A percentile compares a stretch with the other conserved stretches of the same genome.
These are phyloP conservation scores for Moesziomyces sp. DNA, from an alignment of 1,284 basidiomycete genomes.

Conservation along the genomic window DNA sequence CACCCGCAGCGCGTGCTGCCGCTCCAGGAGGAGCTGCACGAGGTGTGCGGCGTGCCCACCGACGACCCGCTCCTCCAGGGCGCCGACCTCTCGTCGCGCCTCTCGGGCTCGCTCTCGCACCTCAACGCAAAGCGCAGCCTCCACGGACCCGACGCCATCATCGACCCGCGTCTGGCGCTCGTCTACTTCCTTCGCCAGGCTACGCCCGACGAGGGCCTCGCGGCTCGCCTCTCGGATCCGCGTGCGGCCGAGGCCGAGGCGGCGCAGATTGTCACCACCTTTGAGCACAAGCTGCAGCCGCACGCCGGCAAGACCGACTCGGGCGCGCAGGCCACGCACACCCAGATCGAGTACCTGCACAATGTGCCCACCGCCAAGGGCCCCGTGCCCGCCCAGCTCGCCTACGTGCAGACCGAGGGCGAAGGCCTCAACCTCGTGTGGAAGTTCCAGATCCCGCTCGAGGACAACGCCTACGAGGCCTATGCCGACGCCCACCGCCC, in stretches of 20 bases:
- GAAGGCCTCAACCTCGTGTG: constrained; percentile 52
- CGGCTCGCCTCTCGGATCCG: constrained; percentile 41
- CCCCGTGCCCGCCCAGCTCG: constrained; percentile 55
- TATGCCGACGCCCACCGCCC: constrained; percentile 53
- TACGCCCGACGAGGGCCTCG: constrained; percentile 46
- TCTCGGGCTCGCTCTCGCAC: constrained; percentile 39
- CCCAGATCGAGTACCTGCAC: constrained; percentile 52
- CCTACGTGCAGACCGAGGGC: constrained; percentile 48
- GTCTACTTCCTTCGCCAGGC: constrained; percentile 55
- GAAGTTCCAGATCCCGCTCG: constrained; percentile 56
- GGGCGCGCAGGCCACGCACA: constrained; percentile 35
- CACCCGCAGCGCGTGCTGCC: constrained; percentile 25
- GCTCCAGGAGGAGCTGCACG: constrained; percentile 55
- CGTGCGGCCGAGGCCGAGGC: constrained; percentile 35
- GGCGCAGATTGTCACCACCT: constrained; percentile 45
- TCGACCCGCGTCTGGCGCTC: constrained; percentile 54
- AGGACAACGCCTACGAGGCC: constrained; percentile 58
- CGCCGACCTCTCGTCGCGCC: constrained; percentile 44
- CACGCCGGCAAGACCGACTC: constrained; percentile 45
- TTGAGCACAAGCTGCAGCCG: constrained; percentile 54
- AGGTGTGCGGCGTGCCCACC: constrained; percentile 46
- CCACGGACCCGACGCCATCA: constrained; percentile 36
- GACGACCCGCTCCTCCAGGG: constrained; percentile 56
- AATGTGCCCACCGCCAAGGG: constrained; percentile 56
- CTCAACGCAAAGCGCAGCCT: constrained; percentile 26